A percentile compares a stretch with the other conserved stretches of the same genome.
Evolutionary conservation across 2,329 filamentous ascomycete genomes (phyloP).

Genomic region (Pseudogymnoascus sp.): DNA sequence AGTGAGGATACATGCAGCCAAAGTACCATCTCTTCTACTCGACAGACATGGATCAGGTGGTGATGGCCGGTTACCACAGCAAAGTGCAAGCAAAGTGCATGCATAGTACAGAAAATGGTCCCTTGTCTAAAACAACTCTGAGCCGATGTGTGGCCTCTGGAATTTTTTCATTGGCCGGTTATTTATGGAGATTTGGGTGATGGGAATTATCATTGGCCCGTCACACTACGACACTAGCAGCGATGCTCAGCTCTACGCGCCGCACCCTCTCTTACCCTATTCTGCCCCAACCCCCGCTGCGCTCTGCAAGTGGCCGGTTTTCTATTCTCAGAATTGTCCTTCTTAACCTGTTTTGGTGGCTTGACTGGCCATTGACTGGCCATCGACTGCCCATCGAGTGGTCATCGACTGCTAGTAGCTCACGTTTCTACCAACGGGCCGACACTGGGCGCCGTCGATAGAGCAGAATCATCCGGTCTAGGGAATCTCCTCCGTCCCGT

Average conservation of each 20-base stretch:
- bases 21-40: not conserved
- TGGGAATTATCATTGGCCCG: not conserved
- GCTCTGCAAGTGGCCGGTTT: not conserved
- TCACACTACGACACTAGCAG: not conserved
- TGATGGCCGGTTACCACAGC: not conserved
- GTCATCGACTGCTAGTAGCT: not conserved
- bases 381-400: too few species aligned
- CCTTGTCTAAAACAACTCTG: not conserved
- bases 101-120: not conserved
- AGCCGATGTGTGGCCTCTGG: not conserved
- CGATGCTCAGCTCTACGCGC: not conserved
- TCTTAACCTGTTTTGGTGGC: not conserved
- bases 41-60: not conserved
- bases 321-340: not conserved
- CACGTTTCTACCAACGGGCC: not conserved
- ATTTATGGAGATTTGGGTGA: not conserved
- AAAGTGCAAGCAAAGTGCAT: not conserved
- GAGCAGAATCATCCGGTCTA: not conserved
- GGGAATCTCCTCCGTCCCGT: not conserved
- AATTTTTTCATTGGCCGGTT: not conserved
- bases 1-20: not conserved
- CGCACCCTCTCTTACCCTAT: not conserved
- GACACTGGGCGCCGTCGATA: not conserved
- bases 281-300: not conserved
- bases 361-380: too few species aligned